Base-by-base conservation (phyloP, 306 rosid species). In the Sindora glabra region DNA sequence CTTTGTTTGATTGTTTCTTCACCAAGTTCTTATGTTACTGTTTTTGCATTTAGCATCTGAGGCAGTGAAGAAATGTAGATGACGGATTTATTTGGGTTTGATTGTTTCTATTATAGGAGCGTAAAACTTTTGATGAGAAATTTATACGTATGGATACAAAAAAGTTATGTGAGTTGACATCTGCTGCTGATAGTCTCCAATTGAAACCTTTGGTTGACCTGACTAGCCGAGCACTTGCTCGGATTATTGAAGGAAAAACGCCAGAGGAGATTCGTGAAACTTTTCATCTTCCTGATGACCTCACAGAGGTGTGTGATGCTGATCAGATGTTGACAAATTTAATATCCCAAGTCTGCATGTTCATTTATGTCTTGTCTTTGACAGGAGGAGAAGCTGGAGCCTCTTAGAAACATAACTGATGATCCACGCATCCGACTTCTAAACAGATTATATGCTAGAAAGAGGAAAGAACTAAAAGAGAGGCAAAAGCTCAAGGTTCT, bases 351-450 rank as follows among this genome's bases (percentile, higher is more conserved):
- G 17, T 56, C 49, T 67, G 27, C 30, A 26, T 23, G 37, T 58
- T 49, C 15, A 76, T 48, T 53, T 38, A 48, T 36, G 60, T 78
- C 34, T 59, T 64, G 65, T 74, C 56, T 59, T 64, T 72, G 61
- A 37, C 81, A 90, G 97, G 97, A 90, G 77, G 95, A 90, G 77
- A 87, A 90, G 78, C 74, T 86, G 77, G 95, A 84, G 63, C 95
- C 97, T 30, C 46, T 86, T 6, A 71, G 82, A 74, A 90, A 90
- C 76, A 74, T 78, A 61, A 80, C 90, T 3, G 97, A 87, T 34
- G 95, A 90, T 80, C 97, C 97, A 19, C 94, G 94, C n/a, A 87
- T 90, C 29, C 86, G 95, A 67, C 97, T 90, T 67, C 73, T 90
- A 39, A 90, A 84, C 71, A 76, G 94, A 64, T 79, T 90, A 66